Conservation (phyloP, 2,329 filamentous ascomycete species). For the Stachybotrys echinatus region DNA sequence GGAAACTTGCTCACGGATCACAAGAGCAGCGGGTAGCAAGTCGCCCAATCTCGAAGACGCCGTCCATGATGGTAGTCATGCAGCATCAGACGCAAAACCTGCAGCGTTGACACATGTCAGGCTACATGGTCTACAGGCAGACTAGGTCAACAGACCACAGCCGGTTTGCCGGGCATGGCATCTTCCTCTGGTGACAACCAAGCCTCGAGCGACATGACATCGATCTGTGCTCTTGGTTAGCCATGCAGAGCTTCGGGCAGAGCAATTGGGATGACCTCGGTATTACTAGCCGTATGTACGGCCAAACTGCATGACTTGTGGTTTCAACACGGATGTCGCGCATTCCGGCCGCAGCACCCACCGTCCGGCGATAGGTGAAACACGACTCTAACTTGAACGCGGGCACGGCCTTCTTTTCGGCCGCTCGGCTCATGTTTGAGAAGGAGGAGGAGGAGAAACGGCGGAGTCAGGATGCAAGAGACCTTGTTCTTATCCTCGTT, state of each 20-base stretch:
- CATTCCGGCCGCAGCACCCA: neutral
- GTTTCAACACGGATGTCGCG: neutral
- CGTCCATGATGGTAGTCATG: no score
- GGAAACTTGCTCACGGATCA: no score
- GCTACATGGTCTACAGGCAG: no score
- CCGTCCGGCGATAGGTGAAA: constrained; percentile 4
- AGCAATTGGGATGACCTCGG: neutral
- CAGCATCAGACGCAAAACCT: no score
- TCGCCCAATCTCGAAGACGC: no score
- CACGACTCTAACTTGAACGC: neutral
- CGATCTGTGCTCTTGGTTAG: no score
- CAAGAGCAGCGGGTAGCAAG: no score
- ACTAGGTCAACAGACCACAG: no score
- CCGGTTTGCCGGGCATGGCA: no score
- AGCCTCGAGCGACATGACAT: neutral
- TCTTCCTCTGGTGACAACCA: no score
- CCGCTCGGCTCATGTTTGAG: neutral
- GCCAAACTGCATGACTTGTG: neutral
- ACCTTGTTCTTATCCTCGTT: neutral
- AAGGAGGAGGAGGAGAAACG: neutral
- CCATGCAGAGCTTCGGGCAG: neutral
- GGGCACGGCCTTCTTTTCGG: no score
- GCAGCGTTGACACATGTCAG: no score
- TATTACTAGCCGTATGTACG: neutral
- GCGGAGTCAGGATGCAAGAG: neutral